phyloP scores from a whole-genome alignment of 176 grass and related monocot species.

The Cenchrus americanus region DNA sequence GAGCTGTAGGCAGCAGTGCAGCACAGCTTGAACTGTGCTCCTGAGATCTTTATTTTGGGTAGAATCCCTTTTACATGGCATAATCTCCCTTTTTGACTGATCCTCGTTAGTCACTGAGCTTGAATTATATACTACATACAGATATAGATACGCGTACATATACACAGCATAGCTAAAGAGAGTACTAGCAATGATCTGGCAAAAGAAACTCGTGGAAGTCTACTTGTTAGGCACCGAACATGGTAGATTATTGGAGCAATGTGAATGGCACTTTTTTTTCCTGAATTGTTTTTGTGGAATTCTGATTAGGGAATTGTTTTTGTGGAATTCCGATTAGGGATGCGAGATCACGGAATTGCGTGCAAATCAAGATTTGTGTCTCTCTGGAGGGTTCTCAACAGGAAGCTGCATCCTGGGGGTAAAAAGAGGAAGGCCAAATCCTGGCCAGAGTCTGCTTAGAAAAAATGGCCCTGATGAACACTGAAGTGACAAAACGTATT shows the following conservation, averaged over 20 bases:
- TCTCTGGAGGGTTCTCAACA: conserved; percentile 35
- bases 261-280: conserved; percentile 35
- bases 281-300: conserved; percentile 31
- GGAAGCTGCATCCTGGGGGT: conserved; percentile 17
- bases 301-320: conserved; percentile 29
- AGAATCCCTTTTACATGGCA: conserved; percentile 32
- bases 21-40: conserved; percentile 32
- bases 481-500: conserved; percentile 53
- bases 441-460: conserved; percentile 22
- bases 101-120: conserved; percentile 11
- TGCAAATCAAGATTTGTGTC: conserved; percentile 47
- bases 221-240: conserved; percentile 54
- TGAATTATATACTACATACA: conserved; percentile 9
- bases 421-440: conserved; percentile 43
- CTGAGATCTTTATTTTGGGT: conserved; percentile 23
- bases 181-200: conserved; percentile 31
- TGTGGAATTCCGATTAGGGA: conserved; percentile 36
- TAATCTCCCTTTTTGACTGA: conserved; percentile 36
- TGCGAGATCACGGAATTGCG: conserved; percentile 24
- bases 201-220: conserved; percentile 34
- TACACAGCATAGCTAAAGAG: conserved; percentile 9
- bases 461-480: conserved; percentile 17
- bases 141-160: background rate
- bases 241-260: conserved; percentile 20
- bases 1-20: background rate